Evolutionary conservation across 2,329 filamentous ascomycete species (phyloP), one percentile per base, ranked within the genome.

Genomic region (Teratosphaeria gauchensis): DNA sequence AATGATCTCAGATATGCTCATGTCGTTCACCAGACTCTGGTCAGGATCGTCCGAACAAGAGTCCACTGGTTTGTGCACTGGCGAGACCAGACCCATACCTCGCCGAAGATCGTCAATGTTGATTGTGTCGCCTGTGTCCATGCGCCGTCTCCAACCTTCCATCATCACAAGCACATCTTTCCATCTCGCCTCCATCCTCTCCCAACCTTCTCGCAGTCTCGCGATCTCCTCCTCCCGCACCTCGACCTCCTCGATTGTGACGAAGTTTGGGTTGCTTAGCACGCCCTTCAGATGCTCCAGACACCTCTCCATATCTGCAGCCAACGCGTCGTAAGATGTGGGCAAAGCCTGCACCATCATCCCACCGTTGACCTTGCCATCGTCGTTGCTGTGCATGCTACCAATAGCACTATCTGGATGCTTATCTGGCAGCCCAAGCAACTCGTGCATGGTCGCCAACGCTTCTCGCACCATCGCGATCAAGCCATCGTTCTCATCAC

Each of bases 251-350:
- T 97, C 94, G 24, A 97, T 84, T 0, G 92, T 89, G 14, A 96
- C 94, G 71, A 97, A 99, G 2, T 92, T 95, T 1, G 94, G 94
- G 69, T 97, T 97, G 8, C 91, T 96, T 52, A 99, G 79, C 42
- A 99, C 83, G 2, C 82, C 87, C 64, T 88, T 84, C 63, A 99
- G 82, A 69, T 95, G 90, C 35, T 88, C 84, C 61, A 97, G 80
- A 9, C 95, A 85, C 6, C 78, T 78, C 56, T 92, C 86, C 75
- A 96, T 84, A 63, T 95, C 88, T 8, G 76, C 71, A 0, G 87
- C 84, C 61, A 97, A 74, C 5, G 78, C 81, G 52, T 92, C 88
- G 65, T 90, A 84, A 16, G 81, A 82, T 1, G 80, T 79, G n/a
- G 83, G 80, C 24, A 80, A 73, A 2, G 77, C 74, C 54, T 78